Percentiles rank a stretch among this genome's conserved stretches.
phyloP scores from a whole-genome alignment of 345 rosid genomes.

The Pelargonium nanum region DNA sequence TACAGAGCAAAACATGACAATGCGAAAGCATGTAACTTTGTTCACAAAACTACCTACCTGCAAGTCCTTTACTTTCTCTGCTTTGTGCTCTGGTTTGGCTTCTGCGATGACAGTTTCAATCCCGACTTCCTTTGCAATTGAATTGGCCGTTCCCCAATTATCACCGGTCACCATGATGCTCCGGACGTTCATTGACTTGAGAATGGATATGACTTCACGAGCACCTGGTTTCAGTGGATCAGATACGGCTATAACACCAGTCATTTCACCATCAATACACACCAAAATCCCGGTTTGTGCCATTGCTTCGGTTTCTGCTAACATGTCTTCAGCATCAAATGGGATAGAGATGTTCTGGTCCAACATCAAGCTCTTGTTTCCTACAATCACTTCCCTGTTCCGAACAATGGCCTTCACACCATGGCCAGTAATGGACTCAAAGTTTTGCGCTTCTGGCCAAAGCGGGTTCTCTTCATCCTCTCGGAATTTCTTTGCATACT shows the following conservation, averaged over 20 bases:
- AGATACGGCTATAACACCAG: conserved; percentile 64
- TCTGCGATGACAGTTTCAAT: conserved; percentile 70
- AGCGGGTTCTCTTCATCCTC: conserved; percentile 63
- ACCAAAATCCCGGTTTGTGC: conserved; percentile 81
- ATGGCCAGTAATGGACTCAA: conserved; percentile 66
- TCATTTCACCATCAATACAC: conserved; percentile 45
- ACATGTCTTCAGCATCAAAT: conserved; percentile 53
- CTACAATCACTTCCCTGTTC: conserved; percentile 54
- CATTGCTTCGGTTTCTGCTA: conserved; percentile 60
- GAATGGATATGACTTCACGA: conserved; percentile 56
- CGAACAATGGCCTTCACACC: conserved; percentile 70
- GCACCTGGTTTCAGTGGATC: conserved; percentile 80
- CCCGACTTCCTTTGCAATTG: conserved; percentile 75
- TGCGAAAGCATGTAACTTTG: too few relatives aligned
- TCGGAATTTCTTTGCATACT: conserved; percentile 65
- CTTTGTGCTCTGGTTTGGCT: conserved; percentile 87
- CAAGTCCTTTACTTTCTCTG: conserved; percentile 71
- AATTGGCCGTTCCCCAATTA: conserved; percentile 90
- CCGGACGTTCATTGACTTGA: conserved; percentile 63
- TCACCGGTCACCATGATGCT: conserved; percentile 97
- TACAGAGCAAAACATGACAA: too few relatives aligned
- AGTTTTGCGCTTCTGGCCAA: conserved; percentile 79
- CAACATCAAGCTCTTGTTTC: conserved; percentile 71
- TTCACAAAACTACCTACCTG: conserved; percentile 53
- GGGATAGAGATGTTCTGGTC: conserved; percentile 34